phyloP scores from a whole-genome alignment of 2,329 filamentous ascomycete genomes.

The Neophaeococcomyces aloes region DNA sequence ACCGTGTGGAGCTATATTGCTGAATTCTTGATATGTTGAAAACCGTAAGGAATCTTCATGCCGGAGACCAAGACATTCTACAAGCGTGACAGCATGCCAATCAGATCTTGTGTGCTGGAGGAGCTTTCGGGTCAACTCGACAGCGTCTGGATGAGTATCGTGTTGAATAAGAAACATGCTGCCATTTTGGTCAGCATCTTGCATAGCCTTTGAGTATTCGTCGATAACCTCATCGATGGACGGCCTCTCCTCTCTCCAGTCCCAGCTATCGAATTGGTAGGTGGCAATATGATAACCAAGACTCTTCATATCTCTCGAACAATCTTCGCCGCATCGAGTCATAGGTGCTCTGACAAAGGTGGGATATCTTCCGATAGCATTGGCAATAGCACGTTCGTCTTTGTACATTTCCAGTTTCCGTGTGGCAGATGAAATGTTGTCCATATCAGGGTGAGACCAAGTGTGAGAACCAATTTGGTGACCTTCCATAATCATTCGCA shows the following conservation, averaged over 20 bases:
- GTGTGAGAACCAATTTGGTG: conserved; percentile 44
- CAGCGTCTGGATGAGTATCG: conserved; percentile 16
- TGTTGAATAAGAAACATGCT: conserved; percentile 35
- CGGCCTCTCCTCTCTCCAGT: conserved; percentile 34
- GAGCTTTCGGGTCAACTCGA: not conserved
- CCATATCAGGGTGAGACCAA: conserved; percentile 42
- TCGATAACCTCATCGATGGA: conserved; percentile 32
- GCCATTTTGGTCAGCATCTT: conserved; percentile 20
- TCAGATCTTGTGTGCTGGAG: not conserved
- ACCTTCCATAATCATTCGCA: conserved; percentile 34
- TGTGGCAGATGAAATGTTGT: conserved; percentile 28
- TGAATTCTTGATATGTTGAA: not conserved
- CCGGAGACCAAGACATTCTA: conserved; percentile 33
- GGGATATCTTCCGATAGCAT: conserved; percentile 40
- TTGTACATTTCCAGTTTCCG: conserved; percentile 36
- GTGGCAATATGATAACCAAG: conserved; percentile 42
- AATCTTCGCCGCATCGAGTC: conserved; percentile 32
- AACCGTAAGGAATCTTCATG: conserved; percentile 32
- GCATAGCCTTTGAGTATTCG: conserved; percentile 30
- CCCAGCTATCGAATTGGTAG: conserved; percentile 39
- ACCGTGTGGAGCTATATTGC: not conserved
- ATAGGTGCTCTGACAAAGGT: conserved; percentile 47
- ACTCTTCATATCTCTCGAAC: conserved; percentile 33
- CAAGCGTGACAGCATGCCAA: conserved; percentile 30
- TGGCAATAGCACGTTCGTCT: conserved; percentile 38